phyloP scores from a whole-genome alignment of 2,329 filamentous ascomycete species.

The Fusarium robinianum region DNA sequence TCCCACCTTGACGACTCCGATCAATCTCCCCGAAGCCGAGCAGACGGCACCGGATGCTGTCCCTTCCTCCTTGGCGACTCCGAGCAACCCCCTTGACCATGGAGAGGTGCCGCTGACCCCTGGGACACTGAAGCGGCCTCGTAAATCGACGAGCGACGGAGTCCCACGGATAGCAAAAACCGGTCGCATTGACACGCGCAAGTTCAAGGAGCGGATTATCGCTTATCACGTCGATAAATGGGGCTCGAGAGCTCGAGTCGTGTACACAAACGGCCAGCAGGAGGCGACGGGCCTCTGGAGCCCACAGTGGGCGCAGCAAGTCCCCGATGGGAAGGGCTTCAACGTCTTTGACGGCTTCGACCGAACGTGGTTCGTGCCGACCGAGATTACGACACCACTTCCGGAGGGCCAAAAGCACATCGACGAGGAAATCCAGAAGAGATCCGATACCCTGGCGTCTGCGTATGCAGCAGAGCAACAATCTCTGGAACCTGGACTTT shows the following conservation, averaged over 20 bases:
- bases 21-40: neutral
- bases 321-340: slow-evolving; percentile 11
- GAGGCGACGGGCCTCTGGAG: slow-evolving; percentile 30
- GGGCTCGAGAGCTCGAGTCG: slow-evolving; percentile 24
- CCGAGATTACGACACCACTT: slow-evolving; percentile 16
- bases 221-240: slow-evolving; percentile 24
- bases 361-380: slow-evolving; percentile 31
- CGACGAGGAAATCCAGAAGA: slow-evolving; percentile 11
- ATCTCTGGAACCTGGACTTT: neutral
- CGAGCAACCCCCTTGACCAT: neutral
- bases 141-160: neutral
- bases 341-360: slow-evolving; percentile 33
- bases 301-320: slow-evolving; percentile 13
- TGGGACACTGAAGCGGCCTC: slow-evolving; percentile 3
- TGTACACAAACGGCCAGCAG: slow-evolving; percentile 21
- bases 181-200: slow-evolving; percentile 2
- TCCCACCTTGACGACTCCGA: neutral
- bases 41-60: neutral
- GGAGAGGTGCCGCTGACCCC: too few species aligned
- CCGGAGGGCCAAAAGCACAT: slow-evolving; percentile 13
- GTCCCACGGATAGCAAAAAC: neutral
- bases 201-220: slow-evolving; percentile 29
- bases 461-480: neutral
- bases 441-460: slow-evolving; percentile 6
- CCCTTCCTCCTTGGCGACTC: neutral